A percentile compares a stretch with the other conserved stretches of the same genome.
Evolutionary conservation across 2,329 filamentous ascomycete genomes (phyloP).

Genomic region (Beauveria scarabaeidicola): DNA sequence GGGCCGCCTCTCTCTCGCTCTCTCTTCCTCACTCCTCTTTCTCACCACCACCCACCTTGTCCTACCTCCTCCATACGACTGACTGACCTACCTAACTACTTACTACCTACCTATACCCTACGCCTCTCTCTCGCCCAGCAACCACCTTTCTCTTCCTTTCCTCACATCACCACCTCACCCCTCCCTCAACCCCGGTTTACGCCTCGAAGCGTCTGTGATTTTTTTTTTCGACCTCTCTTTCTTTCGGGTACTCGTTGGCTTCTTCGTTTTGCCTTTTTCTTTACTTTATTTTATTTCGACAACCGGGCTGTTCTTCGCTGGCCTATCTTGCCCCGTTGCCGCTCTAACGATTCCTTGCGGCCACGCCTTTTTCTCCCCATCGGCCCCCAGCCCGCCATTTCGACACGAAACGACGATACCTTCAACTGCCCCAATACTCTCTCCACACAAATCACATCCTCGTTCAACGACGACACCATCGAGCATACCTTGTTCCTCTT

Average conservation of each 20-base stretch:
- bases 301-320: background rate
- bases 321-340: background rate
- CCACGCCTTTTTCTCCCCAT: conserved; percentile 5
- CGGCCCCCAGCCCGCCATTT: conserved; percentile 4
- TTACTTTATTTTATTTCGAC: background rate
- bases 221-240: conserved; percentile 13
- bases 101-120: background rate
- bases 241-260: background rate
- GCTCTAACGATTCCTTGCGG: background rate
- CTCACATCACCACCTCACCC: conserved; percentile 10
- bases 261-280: background rate
- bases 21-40: background rate
- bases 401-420: background rate
- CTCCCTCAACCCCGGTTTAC: background rate
- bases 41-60: background rate
- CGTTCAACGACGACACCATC: background rate
- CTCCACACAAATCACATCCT: background rate
- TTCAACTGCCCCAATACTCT: background rate
- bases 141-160: conserved; percentile 1
- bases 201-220: background rate
- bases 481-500: background rate
- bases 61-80: too few species aligned
- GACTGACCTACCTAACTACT: background rate
- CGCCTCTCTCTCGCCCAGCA: background rate
- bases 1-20: background rate